Evolutionary conservation across 768 basidiomycete species (phyloP).

Genomic region (Rubroboletus satanas): DNA sequence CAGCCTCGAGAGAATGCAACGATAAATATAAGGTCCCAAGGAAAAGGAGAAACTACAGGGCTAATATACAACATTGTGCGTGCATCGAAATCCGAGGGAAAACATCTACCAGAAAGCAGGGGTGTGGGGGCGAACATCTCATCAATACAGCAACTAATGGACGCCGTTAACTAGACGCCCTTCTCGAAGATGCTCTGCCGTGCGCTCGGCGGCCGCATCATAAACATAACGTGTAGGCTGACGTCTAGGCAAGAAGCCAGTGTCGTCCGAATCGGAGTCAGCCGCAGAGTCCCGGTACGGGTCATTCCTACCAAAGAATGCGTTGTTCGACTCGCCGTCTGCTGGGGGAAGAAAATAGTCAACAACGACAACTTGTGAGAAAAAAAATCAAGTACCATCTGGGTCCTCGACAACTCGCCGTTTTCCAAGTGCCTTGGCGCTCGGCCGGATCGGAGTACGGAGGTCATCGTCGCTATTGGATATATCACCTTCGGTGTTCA

Average conservation of each 20-base stretch:
- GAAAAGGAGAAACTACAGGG: conserved; percentile 11
- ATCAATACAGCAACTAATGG: conserved; percentile 33
- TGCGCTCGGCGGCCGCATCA: conserved; percentile 86
- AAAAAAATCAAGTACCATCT: conserved; percentile 35
- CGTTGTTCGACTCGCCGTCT: conserved; percentile 54
- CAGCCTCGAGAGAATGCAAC: neutral
- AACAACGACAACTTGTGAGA: neutral
- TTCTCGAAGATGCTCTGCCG: conserved; percentile 53
- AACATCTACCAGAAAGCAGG: conserved; percentile 12
- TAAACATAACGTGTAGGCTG: conserved; percentile 75
- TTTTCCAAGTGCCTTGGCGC: conserved; percentile 88
- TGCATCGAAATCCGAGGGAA: conserved; percentile 14
- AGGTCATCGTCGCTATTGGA: conserved; percentile 30
- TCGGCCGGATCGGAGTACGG: conserved; percentile 54
- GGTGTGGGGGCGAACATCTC: neutral
- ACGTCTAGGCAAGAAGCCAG: conserved; percentile 33
- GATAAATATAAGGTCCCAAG: conserved; percentile 25
- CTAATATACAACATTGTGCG: conserved; percentile 24
- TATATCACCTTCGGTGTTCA: conserved; percentile 25
- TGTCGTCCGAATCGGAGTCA: conserved; percentile 53
- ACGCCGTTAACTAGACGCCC: conserved; percentile 44
- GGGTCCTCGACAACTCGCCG: conserved; percentile 54
- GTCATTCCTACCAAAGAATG: conserved; percentile 44
- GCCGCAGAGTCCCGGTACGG: conserved; percentile 30
- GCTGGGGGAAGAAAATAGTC: neutral